phyloP scores from a whole-genome alignment of 176 grass and related monocot species.

The Otatea glauca region DNA sequence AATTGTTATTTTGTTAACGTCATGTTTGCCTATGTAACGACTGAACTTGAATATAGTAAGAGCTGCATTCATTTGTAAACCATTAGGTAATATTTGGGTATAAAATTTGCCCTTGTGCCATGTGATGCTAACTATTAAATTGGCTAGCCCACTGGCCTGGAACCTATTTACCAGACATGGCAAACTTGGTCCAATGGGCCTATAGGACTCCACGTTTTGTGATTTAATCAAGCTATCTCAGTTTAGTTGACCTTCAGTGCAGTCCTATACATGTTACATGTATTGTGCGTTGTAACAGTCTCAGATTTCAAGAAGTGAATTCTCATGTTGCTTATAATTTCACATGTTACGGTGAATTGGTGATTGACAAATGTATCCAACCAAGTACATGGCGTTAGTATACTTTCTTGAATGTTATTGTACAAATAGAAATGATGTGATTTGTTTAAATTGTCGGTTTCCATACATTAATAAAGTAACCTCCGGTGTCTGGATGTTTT shows the following conservation, averaged over 20 bases:
- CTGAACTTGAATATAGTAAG: background rate
- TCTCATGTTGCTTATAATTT: background rate
- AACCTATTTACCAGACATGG: background rate
- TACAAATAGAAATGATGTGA: background rate
- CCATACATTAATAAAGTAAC: background rate
- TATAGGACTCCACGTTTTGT: background rate
- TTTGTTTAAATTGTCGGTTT: background rate
- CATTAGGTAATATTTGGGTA: background rate
- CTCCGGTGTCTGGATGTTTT: background rate
- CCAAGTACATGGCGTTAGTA: background rate
- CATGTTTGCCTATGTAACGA: background rate
- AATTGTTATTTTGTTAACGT: background rate
- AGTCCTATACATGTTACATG: background rate
- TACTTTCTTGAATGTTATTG: background rate
- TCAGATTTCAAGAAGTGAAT: too few relatives aligned
- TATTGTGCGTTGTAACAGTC: background rate
- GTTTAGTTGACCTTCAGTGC: background rate
- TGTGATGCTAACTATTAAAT: background rate
- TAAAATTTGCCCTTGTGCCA: background rate
- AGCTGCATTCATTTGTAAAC: background rate
- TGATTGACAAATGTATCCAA: background rate
- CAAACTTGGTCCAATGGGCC: background rate
- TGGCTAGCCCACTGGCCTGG: background rate
- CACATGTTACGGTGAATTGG: background rate
- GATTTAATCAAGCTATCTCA: constrained; percentile 4